Base-by-base conservation (phyloP, 352 stramenopile genomes). In the Thalassiosira ordinaria region DNA sequence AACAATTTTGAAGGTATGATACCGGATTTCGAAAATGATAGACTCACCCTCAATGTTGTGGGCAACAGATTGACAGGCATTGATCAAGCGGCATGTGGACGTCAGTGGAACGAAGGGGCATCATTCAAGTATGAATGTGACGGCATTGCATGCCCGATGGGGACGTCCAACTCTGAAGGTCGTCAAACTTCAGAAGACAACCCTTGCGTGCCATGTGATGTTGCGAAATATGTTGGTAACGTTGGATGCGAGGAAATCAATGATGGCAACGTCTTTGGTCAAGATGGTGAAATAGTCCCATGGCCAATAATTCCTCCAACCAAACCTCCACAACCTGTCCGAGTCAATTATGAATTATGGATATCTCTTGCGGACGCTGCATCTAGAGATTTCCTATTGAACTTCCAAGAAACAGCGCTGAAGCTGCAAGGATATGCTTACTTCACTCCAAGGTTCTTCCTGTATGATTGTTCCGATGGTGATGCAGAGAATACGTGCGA, bases 401-500 rank as follows among this genome's bases (percentile, higher is more conserved):
- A n/a, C n/a, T n/a, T n/a, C n/a, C n/a, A n/a, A n/a, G n/a, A n/a
- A n/a, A n/a, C n/a, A n/a, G n/a, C n/a, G n/a, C n/a, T n/a, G n/a
- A n/a, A n/a, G n/a, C n/a, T n/a, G n/a, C n/a, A n/a, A n/a, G n/a
- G n/a, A n/a, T n/a, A n/a, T n/a, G n/a, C n/a, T n/a, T n/a, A n/a
- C n/a, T n/a, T n/a, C n/a, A n/a, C n/a, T n/a, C n/a, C n/a, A n/a
- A n/a, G n/a, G n/a, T n/a, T n/a, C n/a, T n/a, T n/a, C n/a, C n/a
- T n/a, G n/a, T n/a, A n/a, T n/a, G n/a, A n/a, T n/a, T n/a, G n/a
- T n/a, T n/a, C n/a, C n/a, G n/a, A n/a, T n/a, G n/a, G n/a, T 26
- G 84, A 95, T 35, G 91, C 89, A 35, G 90, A 97, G 62, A 89
- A 91, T 63, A 90, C 93, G 29, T 99, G 97, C 82, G 96, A 95